Conservation (phyloP, 2,329 filamentous ascomycete genomes). For the Hypoxylon sp. region DNA sequence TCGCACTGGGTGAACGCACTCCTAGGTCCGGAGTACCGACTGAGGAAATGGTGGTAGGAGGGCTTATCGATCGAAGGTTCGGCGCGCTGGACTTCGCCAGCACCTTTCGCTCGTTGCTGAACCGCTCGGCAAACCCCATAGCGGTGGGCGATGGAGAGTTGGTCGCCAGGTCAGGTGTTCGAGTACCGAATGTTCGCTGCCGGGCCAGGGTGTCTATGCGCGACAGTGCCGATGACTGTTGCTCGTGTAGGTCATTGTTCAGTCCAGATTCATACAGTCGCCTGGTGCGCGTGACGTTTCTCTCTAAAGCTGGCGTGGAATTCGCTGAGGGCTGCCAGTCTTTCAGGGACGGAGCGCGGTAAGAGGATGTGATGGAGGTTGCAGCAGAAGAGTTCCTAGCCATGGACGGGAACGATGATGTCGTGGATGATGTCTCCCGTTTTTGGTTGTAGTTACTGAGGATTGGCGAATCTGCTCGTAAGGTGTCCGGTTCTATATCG, state of each 20-base stretch:
- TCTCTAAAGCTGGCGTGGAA: conserved; percentile 61
- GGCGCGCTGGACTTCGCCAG: conserved; percentile 69
- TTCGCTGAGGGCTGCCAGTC: conserved; percentile 56
- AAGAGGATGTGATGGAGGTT: conserved; percentile 81
- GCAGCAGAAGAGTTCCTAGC: conserved; percentile 84
- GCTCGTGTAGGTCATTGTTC: conserved; percentile 80
- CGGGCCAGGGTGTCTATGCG: conserved; percentile 80
- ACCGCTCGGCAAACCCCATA: conserved; percentile 55
- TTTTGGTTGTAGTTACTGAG: conserved; percentile 74
- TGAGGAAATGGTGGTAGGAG: conserved; percentile 52
- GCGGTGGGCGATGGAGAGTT: conserved; percentile 57
- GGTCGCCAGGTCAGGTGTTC: conserved; percentile 59
- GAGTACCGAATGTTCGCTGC: conserved; percentile 60
- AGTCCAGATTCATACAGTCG: conserved; percentile 85
- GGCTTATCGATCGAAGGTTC: conserved; percentile 69
- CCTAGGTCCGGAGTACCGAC: conserved; percentile 48
- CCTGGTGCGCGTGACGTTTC: conserved; percentile 73
- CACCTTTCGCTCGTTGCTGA: conserved; percentile 54
- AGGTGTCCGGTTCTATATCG: conserved; percentile 37
- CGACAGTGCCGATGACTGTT: conserved; percentile 78
- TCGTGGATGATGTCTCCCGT: conserved; percentile 86
- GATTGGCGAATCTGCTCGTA: conserved; percentile 63
- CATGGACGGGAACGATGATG: conserved; percentile 72
- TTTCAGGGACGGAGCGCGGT: conserved; percentile 62
- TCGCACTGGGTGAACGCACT: conserved; percentile 44